A percentile compares a stretch with the other conserved stretches of the same genome.
Conservation (phyloP, 2,329 filamentous ascomycete species). For the Xylariaceae sp. region DNA sequence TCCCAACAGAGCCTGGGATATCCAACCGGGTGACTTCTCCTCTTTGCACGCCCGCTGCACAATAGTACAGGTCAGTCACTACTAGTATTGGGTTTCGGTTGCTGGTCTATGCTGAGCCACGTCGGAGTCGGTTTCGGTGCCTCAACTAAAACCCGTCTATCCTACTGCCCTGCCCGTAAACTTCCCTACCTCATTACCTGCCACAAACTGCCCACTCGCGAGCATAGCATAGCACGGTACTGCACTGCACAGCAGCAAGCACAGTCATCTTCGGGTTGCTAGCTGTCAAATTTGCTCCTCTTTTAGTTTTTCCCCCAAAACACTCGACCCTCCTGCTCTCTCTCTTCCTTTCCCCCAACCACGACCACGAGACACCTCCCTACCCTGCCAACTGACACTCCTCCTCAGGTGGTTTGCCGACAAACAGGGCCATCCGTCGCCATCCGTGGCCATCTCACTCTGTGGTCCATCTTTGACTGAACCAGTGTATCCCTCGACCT, state of each 20-base stretch:
- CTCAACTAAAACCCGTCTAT: neutral
- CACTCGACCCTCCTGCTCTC: neutral
- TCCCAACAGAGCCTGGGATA: too few species aligned
- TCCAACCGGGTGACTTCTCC: too few species aligned
- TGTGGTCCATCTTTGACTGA: neutral
- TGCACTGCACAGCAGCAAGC: too few species aligned
- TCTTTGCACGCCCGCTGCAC: too few species aligned
- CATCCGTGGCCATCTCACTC: neutral
- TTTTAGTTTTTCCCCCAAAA: conserved; percentile 6
- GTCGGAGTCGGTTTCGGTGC: neutral
- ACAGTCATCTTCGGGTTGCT: conserved; percentile 12
- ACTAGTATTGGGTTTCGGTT: too few species aligned
- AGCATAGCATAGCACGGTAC: too few species aligned
- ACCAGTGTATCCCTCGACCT: too few species aligned
- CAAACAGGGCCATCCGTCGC: neutral
- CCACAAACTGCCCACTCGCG: too few species aligned
- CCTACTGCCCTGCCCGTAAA: neutral
- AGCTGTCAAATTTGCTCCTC: conserved; percentile 18
- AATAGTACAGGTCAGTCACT: too few species aligned
- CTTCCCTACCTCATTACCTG: neutral
- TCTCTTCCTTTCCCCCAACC: neutral
- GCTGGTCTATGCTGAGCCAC: too few species aligned
- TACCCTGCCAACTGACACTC: neutral
- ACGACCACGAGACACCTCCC: neutral
- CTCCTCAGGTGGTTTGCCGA: neutral